A percentile compares a stretch with the other conserved stretches of the same genome.
These are phyloP conservation scores for Canna indica DNA, from an alignment of 176 grass and related monocot genomes.

Conservation along the genomic window DNA sequence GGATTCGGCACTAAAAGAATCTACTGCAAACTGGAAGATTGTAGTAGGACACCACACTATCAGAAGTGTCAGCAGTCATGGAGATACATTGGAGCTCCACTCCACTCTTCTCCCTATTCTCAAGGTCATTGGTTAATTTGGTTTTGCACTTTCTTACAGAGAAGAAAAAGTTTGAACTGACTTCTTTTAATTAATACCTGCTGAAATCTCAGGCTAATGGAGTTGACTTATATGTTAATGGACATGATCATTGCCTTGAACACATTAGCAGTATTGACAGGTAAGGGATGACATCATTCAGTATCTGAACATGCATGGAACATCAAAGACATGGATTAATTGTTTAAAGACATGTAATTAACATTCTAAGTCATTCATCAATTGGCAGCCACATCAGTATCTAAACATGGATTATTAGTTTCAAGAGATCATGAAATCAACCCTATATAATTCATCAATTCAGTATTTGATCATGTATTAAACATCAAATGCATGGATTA, in stretches of 20 bases:
- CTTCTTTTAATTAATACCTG: neutral
- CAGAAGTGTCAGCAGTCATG: slow-evolving; percentile 46
- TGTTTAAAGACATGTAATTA: too few species aligned
- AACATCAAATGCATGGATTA: too few species aligned
- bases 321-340: too few species aligned
- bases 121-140: slow-evolving; percentile 21
- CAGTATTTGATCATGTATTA: too few species aligned
- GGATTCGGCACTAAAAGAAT: slow-evolving; percentile 31
- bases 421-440: too few species aligned
- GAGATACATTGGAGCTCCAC: slow-evolving; percentile 47
- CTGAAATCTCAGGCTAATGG: slow-evolving; percentile 29
- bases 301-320: too few species aligned
- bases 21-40: slow-evolving; percentile 52
- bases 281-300: too few species aligned
- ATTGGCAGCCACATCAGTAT: too few species aligned
- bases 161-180: neutral
- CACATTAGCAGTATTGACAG: slow-evolving; percentile 77
- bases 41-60: slow-evolving; percentile 70
- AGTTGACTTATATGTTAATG: slow-evolving; percentile 61
- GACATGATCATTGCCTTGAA: slow-evolving; percentile 70
- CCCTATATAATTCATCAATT: too few species aligned
- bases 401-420: too few species aligned
- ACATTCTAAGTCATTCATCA: too few species aligned
- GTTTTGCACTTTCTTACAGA: neutral
- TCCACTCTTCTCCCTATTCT: slow-evolving; percentile 46